Percentiles rank a stretch among this genome's conserved stretches.
Evolutionary conservation across 108 stramenopile genomes (phyloP).

Genomic region (Cyclostephanos tholiformis): DNA sequence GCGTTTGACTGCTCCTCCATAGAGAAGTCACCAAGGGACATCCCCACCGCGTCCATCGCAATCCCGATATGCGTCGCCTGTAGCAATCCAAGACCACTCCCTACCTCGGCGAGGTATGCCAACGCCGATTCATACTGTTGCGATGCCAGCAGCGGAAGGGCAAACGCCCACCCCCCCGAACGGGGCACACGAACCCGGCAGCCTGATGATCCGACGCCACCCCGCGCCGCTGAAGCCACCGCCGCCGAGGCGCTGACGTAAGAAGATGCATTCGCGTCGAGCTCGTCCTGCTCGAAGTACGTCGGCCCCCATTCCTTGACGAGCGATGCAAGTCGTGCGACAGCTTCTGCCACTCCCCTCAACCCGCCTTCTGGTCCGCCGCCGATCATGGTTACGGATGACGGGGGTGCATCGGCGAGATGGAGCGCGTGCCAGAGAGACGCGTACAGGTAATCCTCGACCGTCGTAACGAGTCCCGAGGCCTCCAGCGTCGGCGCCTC

Average conservation of each 20-base stretch:
- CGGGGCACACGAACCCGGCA: constrained; percentile 3
- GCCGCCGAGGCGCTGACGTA: constrained; percentile 24
- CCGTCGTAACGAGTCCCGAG: constrained; percentile 50
- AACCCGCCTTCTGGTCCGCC: constrained; percentile 16
- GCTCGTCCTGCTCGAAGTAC: constrained; percentile 67
- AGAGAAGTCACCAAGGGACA: constrained; percentile 27
- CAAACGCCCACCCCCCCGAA: constrained; percentile 77
- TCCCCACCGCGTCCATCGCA: constrained; percentile 43
- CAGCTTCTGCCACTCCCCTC: constrained; percentile 26
- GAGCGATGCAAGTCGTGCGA: constrained; percentile 56
- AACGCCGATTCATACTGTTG: constrained; percentile 79
- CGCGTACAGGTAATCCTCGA: constrained; percentile 83
- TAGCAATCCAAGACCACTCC: constrained; percentile 65
- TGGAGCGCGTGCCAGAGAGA: constrained; percentile 65
- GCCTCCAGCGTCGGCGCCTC: constrained; percentile 34
- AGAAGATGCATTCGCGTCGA: constrained; percentile 2
- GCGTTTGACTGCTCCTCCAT: not conserved
- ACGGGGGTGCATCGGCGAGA: constrained; percentile 34
- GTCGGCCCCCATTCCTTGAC: constrained; percentile 73
- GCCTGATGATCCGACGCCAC: not conserved
- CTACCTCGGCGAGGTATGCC: constrained; percentile 65
- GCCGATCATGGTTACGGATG: not conserved
- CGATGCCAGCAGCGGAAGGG: constrained; percentile 65
- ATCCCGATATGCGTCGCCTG: constrained; percentile 76
- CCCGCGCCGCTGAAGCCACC: constrained; percentile 22